Base-by-base conservation (phyloP, 208 protist genomes). In the Naegleria fowleri region DNA sequence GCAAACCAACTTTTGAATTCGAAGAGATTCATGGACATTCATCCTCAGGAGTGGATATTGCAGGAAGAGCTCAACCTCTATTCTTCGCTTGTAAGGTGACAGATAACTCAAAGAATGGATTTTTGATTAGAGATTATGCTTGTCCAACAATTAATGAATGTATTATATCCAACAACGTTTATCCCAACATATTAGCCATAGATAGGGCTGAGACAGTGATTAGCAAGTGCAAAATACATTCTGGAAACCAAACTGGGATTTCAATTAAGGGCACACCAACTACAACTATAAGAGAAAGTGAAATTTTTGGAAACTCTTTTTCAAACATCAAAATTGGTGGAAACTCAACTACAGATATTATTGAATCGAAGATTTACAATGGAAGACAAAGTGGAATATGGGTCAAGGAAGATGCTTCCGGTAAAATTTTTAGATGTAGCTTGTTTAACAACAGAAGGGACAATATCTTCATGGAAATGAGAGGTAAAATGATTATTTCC, bases 311-410 rank as follows among this genome's bases (percentile, higher is more conserved):
- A 7, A 79, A 79, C n/a, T 13, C 5, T 36, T 79, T 79, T 79
- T 36, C 67, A 79, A 36, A 36, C 29, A 79, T 79, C 29, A 79
- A 79, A 9, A 7, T 36, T 7, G 29, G 67, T 36, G 16, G 67
- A 6, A 79, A 9, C 36, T 36, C 29, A 36, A 36, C 16, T 36
- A 9, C 67, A 36, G n/a, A 25, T 13, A 79, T 79, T 36, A 36
- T 79, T 79, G 29, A 33, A 0, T 36, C 6, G 0, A 79, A 79
- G 36, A 79, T 79, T 13, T 36, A 13, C 29, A 36, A 25, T 13
- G 67, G 67, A 79, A 36, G 67, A 79, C 67, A 79, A 79, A 79
- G 67, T 36, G 67, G 67, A 13, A 79, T 79, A 36, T 79, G 67
- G 67, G 67, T 79, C 6, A 79, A 79, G 25, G 67, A 79, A 9